Evolutionary conservation across 2,329 filamentous ascomycete species (phyloP).

Genomic region (Aspergillus caelatus): DNA sequence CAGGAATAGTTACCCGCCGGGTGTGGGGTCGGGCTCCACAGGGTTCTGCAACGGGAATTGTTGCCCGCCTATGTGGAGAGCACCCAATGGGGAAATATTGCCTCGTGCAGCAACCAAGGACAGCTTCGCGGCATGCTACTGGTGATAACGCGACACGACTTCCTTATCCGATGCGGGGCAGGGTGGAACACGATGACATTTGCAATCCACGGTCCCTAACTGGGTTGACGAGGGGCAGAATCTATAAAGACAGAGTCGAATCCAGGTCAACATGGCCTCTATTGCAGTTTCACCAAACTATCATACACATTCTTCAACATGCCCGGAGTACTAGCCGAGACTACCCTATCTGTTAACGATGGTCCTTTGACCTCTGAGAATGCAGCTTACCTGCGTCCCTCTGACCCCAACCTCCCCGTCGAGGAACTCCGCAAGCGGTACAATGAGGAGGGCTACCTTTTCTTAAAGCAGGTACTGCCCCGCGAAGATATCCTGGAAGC

Average conservation of each 20-base stretch:
- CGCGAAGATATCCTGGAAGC: constrained; percentile 56
- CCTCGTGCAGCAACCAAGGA: not conserved
- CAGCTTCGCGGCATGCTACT: not conserved
- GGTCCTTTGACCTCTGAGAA: constrained; percentile 51
- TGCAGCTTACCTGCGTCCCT: constrained; percentile 46
- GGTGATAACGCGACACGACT: not conserved
- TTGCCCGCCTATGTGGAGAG: constrained; percentile 7
- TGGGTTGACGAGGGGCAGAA: not conserved
- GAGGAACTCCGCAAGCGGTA: constrained; percentile 53
- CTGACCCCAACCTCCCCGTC: constrained; percentile 48
- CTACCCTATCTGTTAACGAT: constrained; percentile 43
- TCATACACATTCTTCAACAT: constrained; percentile 4
- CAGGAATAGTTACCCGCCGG: not conserved
- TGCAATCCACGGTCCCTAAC: not conserved
- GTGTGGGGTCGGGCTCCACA: not conserved
- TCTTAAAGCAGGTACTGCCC: constrained; percentile 58
- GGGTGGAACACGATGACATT: not conserved
- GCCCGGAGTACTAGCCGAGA: constrained; percentile 17
- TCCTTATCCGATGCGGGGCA: constrained; percentile 1
- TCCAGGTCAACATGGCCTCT: not conserved
- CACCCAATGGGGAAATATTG: constrained; percentile 6
- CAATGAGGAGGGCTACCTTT: constrained; percentile 57
- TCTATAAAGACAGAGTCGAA: not conserved
- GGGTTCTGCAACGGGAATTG: not conserved
- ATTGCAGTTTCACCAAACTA: not conserved